phyloP scores from a whole-genome alignment of 495 filamentous ascomycete species.

The Trichodelitschia bisporula region DNA sequence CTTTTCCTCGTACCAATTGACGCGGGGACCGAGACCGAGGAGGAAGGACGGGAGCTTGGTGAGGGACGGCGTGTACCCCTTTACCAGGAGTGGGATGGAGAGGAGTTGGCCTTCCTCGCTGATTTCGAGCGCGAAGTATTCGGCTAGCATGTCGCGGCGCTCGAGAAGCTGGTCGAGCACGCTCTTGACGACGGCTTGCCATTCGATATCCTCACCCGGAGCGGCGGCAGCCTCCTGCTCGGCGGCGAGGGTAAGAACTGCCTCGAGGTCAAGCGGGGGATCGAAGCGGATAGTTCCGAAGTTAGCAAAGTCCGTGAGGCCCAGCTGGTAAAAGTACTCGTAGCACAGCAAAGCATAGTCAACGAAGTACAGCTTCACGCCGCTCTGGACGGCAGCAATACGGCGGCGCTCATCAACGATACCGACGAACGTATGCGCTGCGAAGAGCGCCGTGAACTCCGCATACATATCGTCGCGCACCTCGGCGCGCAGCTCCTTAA shows the following conservation, averaged over 20 bases:
- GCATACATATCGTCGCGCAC: constrained; percentile 77
- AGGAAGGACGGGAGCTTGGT: constrained; percentile 79
- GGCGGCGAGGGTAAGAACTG: constrained; percentile 49
- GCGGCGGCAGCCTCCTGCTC: constrained; percentile 29
- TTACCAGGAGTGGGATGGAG: constrained; percentile 62
- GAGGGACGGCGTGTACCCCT: constrained; percentile 65
- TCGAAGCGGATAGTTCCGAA: constrained; percentile 68
- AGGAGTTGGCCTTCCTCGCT: constrained; percentile 51
- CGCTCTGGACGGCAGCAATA: constrained; percentile 76
- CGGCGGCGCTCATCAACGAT: constrained; percentile 71
- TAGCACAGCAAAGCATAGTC: constrained; percentile 77
- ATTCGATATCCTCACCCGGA: constrained; percentile 32
- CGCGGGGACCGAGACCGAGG: constrained; percentile 64
- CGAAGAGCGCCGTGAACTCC: constrained; percentile 69
- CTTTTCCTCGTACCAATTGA: constrained; percentile 69
- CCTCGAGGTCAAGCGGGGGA: constrained; percentile 43
- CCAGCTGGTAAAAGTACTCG: constrained; percentile 94
- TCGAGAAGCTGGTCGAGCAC: constrained; percentile 40
- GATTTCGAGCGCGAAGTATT: constrained; percentile 81
- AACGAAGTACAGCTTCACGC: constrained; percentile 77
- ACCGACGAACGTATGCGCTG: constrained; percentile 80
- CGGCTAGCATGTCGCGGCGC: constrained; percentile 61
- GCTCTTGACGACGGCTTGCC: constrained; percentile 28
- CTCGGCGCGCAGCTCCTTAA: constrained; percentile 55
- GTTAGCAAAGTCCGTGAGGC: constrained; percentile 88